Evolutionary conservation across 2,329 filamentous ascomycete species (phyloP).

Genomic region (Stagonosporopsis cucurbitacearum): DNA sequence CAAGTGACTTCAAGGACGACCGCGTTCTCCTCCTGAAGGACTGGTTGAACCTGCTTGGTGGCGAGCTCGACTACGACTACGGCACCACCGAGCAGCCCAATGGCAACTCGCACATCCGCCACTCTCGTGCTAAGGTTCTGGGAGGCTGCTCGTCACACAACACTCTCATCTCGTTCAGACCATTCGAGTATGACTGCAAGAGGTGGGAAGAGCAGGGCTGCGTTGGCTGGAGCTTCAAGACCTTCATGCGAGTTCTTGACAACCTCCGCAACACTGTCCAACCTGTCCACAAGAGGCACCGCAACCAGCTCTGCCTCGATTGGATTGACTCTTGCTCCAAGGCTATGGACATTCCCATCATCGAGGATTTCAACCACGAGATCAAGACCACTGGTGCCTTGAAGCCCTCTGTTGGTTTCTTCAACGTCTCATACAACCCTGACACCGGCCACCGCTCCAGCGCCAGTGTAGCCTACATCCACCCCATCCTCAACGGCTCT

Average conservation of each 20-base stretch:
- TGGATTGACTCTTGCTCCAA: conserved; percentile 83
- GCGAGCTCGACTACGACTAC: conserved; percentile 90
- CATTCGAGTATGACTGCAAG: conserved; percentile 86
- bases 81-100: conserved; percentile 86
- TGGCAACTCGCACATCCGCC: conserved; percentile 90
- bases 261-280: conserved; percentile 89
- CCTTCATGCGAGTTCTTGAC: conserved; percentile 80
- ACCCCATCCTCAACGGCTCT: conserved; percentile 83
- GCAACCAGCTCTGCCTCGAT: conserved; percentile 90
- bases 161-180: conserved; percentile 89
- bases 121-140: conserved; percentile 90
- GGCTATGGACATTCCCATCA: conserved; percentile 79
- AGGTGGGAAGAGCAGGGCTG: conserved; percentile 84
- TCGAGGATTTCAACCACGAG: conserved; percentile 85
- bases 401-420: conserved; percentile 82
- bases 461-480: conserved; percentile 90
- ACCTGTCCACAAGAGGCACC: conserved; percentile 82
- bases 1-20: conserved; percentile 87
- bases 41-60: conserved; percentile 84
- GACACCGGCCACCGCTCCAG: conserved; percentile 84
- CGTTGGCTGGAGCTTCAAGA: conserved; percentile 85
- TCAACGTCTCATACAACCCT: conserved; percentile 89
- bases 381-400: conserved; percentile 76
- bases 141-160: conserved; percentile 95
- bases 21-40: conserved; percentile 85